Percentiles rank a stretch among this genome's conserved stretches.
These are phyloP conservation scores for Lachancea kluyveri DNA, from an alignment of 805 yeast genomes.

Conservation along the genomic window DNA sequence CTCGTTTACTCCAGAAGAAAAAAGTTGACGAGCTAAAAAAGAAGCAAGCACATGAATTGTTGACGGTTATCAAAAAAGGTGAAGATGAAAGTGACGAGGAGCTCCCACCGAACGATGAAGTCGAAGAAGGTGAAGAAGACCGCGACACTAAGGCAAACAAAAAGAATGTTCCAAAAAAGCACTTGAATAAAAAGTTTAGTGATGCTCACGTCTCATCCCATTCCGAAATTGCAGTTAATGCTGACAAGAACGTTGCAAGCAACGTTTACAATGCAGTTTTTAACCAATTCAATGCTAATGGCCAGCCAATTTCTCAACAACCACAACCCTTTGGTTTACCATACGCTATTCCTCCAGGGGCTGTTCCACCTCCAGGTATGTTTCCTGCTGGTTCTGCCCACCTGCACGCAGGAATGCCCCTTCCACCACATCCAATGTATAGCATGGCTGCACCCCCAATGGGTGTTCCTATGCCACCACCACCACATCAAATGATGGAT, in stretches of 20 bases:
- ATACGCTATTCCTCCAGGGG: conserved; percentile 3
- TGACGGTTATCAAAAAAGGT: conserved; percentile 38
- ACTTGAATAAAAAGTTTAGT: neutral
- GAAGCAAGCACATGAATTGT: conserved; percentile 37
- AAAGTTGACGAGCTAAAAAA: conserved; percentile 26
- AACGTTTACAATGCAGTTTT: conserved; percentile 30
- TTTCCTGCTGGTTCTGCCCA: conserved; percentile 11
- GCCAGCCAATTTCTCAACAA: conserved; percentile 6
- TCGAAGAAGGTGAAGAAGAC: conserved; percentile 1
- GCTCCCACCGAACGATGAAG: neutral
- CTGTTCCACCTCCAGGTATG: conserved; percentile 8
- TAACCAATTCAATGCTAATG: conserved; percentile 23
- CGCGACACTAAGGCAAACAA: conserved; percentile 2
- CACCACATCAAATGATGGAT: neutral
- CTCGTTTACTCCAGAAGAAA: conserved; percentile 14
- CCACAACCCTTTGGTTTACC: conserved; percentile 10
- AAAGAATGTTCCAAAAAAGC: neutral
- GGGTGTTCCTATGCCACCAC: neutral
- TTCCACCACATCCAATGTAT: no score
- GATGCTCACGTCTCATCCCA: no score
- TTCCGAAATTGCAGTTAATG: neutral
- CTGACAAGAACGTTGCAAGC: conserved; percentile 23
- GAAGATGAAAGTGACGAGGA: no score
- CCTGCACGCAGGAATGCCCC: no score
- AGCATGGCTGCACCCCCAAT: no score